Evolutionary conservation across 2,329 filamentous ascomycete species (phyloP).

Genomic region (Neonectria ditissima): DNA sequence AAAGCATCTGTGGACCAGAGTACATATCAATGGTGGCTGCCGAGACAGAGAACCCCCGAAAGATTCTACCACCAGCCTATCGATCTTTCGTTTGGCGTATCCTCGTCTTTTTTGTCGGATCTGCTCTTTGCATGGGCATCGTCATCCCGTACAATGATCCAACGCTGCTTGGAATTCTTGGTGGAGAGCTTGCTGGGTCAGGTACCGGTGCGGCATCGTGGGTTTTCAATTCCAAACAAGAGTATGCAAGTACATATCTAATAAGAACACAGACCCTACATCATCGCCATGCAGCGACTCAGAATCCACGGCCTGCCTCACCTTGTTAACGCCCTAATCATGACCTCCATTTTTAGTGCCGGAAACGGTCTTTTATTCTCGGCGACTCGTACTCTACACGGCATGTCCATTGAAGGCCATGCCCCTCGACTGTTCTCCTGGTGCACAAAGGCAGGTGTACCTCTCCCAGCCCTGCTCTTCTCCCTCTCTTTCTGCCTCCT

Average conservation of each 20-base stretch:
- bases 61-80: constrained; percentile 76
- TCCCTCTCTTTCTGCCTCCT: constrained; percentile 23
- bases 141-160: constrained; percentile 21
- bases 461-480: constrained; percentile 21
- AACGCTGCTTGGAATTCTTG: constrained; percentile 11
- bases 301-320: constrained; percentile 58
- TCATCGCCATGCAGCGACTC: constrained; percentile 23
- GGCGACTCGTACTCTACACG: constrained; percentile 20
- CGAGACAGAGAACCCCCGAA: constrained; percentile 57
- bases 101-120: constrained; percentile 79
- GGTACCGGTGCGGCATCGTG: constrained; percentile 24
- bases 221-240: background rate
- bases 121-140: constrained; percentile 25
- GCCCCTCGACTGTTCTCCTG: constrained; percentile 44
- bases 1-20: constrained; percentile 22
- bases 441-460: constrained; percentile 21
- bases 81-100: constrained; percentile 78
- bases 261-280: constrained; percentile 3
- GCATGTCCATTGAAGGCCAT: constrained; percentile 59
- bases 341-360: constrained; percentile 60
- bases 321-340: constrained; percentile 62
- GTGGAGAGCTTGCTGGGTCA: constrained; percentile 12
- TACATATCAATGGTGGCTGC: constrained; percentile 27
- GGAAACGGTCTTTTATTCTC: constrained; percentile 67
- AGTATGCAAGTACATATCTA: background rate